Base-by-base conservation (phyloP, 163 green algal species). In the Scenedesmus sp. region DNA sequence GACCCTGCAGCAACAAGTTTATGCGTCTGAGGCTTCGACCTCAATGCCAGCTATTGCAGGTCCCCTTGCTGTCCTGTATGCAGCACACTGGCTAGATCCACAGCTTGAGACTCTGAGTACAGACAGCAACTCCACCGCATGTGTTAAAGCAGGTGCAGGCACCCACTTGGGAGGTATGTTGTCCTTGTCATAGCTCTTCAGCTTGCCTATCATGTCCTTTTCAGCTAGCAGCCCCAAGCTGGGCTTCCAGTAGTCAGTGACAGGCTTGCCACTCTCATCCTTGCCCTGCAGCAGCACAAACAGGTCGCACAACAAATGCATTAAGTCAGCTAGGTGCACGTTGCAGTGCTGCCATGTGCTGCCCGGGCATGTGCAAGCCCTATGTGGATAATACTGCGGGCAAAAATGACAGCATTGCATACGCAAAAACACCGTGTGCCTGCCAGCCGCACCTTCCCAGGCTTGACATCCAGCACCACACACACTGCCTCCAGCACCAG, bases 401-500 rank as follows among this genome's bases (percentile, higher is more conserved):
- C 46, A 56, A 18, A 56, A 42, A 35, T 56, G 46, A 56, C 46
- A 30, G 30, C 68, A 43, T 24, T 37, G 68, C 76, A 83, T 15
- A 56, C 12, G n/a, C 13, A 84, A 42, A 33, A 7, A n/a, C 76
- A 83, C 20, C 40, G 12, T 24, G 76, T 22, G 49, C 35, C 15
- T 87, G n/a, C 37, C n/a, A 73, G 53, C 51, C 68, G 7, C n/a
- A 95, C 93, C 91, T 97, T 97, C 37, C 92, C 94, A 37, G 96
- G 96, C 92, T 98, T 98, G 7, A 97, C 95, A 86, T 97, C 96
- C 84, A 98, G 91, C 49, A 97, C 94, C 35, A 98, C 96, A 91
- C 96, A 98, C 9, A 98, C 96, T 40, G 95, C 95, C 96, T 98
- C 95, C 94, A 98, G 93, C 78, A 98, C 97, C 43, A 98, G 93